phyloP scores from a whole-genome alignment of 352 stramenopile genomes.

The Pelagophyceae sp. region DNA sequence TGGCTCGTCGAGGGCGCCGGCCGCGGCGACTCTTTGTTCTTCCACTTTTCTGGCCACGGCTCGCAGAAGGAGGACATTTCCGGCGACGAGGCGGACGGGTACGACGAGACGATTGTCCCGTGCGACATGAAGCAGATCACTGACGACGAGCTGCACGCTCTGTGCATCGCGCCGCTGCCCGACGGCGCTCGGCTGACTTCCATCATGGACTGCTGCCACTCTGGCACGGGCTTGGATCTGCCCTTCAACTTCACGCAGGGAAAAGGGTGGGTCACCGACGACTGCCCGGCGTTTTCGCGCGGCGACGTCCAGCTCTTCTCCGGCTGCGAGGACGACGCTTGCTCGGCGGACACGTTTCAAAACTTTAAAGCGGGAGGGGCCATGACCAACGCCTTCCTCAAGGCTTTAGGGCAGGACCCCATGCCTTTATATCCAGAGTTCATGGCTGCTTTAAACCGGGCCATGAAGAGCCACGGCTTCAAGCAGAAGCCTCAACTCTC shows the following conservation, averaged over 20 bases:
- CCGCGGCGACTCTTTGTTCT: constrained; percentile 25
- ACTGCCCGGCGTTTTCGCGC: constrained; percentile 34
- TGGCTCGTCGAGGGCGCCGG: constrained; percentile 21
- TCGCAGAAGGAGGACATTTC: constrained; percentile 32
- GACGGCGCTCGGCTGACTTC: constrained; percentile 36
- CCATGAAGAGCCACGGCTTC: constrained; percentile 31
- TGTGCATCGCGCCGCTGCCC: constrained; percentile 9
- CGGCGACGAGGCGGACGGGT: constrained; percentile 36
- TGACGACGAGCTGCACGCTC: constrained; percentile 30
- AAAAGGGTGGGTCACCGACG: constrained; percentile 23
- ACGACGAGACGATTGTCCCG: constrained; percentile 41
- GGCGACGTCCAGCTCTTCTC: constrained; percentile 30
- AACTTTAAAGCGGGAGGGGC: constrained; percentile 24
- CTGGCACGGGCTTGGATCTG: constrained; percentile 55
- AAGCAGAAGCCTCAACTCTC: constrained; percentile 36
- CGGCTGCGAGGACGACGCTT: constrained; percentile 30
- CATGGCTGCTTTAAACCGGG: constrained; percentile 27
- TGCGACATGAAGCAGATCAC: constrained; percentile 39
- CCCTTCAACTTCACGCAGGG: constrained; percentile 48
- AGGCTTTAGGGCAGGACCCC: constrained; percentile 30
- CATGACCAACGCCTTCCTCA: constrained; percentile 33
- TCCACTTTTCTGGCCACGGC: constrained; percentile 35
- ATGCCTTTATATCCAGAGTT: constrained; percentile 39
- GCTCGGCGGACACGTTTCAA: constrained; percentile 23
- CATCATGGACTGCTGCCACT: constrained; percentile 59